Percentiles rank a stretch among this genome's conserved stretches.
Conservation (phyloP, 208 protist species). For the Endotrypanum monterogeii region DNA sequence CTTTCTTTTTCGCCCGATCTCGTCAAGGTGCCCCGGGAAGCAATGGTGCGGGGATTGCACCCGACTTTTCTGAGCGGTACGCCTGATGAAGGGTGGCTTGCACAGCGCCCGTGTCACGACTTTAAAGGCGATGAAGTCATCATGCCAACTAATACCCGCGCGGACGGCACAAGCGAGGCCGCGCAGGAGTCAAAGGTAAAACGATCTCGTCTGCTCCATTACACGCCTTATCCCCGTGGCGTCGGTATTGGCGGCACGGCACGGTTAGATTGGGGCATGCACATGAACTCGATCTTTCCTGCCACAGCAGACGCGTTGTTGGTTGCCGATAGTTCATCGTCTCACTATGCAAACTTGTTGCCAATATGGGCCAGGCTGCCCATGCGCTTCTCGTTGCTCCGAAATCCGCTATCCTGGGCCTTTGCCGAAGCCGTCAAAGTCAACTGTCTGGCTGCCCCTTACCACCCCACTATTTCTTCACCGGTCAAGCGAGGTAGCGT, state of each 20-base stretch:
- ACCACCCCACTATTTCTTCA: slow-evolving; percentile 16
- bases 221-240: slow-evolving; percentile 50
- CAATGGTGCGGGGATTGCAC: background rate
- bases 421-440: slow-evolving; percentile 55
- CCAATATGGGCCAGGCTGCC: slow-evolving; percentile 33
- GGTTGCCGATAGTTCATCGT: background rate
- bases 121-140: slow-evolving; percentile 11
- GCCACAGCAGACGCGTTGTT: background rate
- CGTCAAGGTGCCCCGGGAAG: slow-evolving; percentile 26
- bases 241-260: slow-evolving; percentile 56
- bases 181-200: slow-evolving; percentile 7
- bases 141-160: background rate
- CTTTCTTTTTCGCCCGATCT: slow-evolving; percentile 46
- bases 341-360: background rate
- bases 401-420: slow-evolving; percentile 69
- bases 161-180: background rate
- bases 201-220: slow-evolving; percentile 29
- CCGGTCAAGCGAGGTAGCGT: slow-evolving; percentile 33
- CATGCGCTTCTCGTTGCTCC: slow-evolving; percentile 27
- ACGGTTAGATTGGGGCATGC: slow-evolving; percentile 71
- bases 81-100: slow-evolving; percentile 17
- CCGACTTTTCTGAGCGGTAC: slow-evolving; percentile 8
- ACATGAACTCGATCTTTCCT: slow-evolving; percentile 31
- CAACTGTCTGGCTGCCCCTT: slow-evolving; percentile 13
- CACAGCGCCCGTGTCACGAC: slow-evolving; percentile 24